Evolutionary conservation across 495 filamentous ascomycete genomes (phyloP).

Genomic region (Thozetella sp.): DNA sequence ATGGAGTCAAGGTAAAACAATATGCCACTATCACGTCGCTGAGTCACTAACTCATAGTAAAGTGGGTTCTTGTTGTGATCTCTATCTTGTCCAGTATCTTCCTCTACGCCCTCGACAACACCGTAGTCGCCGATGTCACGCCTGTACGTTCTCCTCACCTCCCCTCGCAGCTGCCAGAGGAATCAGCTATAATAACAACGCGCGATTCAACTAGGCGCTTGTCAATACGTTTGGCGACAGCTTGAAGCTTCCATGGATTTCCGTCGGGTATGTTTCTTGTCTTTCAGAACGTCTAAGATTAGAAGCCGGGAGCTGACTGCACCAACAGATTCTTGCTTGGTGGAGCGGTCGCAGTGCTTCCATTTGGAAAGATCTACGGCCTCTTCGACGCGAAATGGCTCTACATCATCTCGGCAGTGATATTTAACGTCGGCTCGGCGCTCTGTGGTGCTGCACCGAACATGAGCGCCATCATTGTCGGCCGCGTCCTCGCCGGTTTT

Average conservation of each 20-base stretch:
- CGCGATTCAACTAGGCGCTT: no score
- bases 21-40: no score
- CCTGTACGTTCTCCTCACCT: no score
- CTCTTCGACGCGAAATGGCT: slow-evolving; percentile 56
- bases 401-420: slow-evolving; percentile 45
- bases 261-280: no score
- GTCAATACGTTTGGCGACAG: slow-evolving; percentile 44
- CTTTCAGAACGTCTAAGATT: no score
- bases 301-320: no score
- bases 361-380: slow-evolving; percentile 40
- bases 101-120: slow-evolving; percentile 61
- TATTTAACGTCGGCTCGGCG: slow-evolving; percentile 55
- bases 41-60: no score
- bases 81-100: slow-evolving; percentile 50
- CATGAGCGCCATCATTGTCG: slow-evolving; percentile 39
- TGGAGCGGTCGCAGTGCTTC: slow-evolving; percentile 41
- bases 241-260: slow-evolving; percentile 56
- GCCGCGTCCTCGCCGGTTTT: slow-evolving; percentile 39
- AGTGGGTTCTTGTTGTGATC: slow-evolving; percentile 41
- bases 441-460: slow-evolving; percentile 40
- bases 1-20: no score
- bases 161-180: no score
- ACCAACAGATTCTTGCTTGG: slow-evolving; percentile 40
- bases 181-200: no score
- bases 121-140: slow-evolving; percentile 61